phyloP scores from a whole-genome alignment of 2,329 filamentous ascomycete genomes.

The Fusarium pininemorale region DNA sequence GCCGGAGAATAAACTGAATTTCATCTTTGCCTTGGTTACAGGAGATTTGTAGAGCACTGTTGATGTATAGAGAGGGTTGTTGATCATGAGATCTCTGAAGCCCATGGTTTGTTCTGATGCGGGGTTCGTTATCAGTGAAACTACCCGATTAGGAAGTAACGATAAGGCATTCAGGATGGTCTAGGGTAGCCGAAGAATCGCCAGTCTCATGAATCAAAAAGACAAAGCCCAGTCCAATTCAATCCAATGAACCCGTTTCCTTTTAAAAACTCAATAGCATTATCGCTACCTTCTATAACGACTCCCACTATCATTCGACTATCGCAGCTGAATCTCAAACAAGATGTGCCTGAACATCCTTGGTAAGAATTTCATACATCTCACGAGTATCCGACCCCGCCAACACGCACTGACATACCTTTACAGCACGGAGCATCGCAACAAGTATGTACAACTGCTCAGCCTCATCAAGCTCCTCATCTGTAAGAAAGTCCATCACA shows the following conservation, averaged over 20 bases:
- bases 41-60: not conserved
- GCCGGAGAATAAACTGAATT: not conserved
- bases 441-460: not conserved
- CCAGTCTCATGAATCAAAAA: rapidly evolving
- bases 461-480: not conserved
- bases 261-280: rapidly evolving
- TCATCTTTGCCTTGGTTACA: not conserved
- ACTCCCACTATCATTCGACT: rapidly evolving
- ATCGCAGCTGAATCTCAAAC: not conserved
- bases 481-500: not conserved
- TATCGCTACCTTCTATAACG: rapidly evolving
- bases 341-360: not conserved
- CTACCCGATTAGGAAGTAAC: not conserved
- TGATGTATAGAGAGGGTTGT: rapidly evolving
- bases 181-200: rapidly evolving
- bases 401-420: not conserved
- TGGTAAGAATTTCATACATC: not conserved
- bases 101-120: rapidly evolving
- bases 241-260: rapidly evolving
- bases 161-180: rapidly evolving
- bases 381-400: not conserved
- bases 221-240: rapidly evolving
- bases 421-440: not conserved
- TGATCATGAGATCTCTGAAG: not conserved
- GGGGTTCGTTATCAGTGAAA: not conserved